Base-by-base conservation (phyloP, 192 early-diverging fungal species). In the Allomyces macrogynus region DNA sequence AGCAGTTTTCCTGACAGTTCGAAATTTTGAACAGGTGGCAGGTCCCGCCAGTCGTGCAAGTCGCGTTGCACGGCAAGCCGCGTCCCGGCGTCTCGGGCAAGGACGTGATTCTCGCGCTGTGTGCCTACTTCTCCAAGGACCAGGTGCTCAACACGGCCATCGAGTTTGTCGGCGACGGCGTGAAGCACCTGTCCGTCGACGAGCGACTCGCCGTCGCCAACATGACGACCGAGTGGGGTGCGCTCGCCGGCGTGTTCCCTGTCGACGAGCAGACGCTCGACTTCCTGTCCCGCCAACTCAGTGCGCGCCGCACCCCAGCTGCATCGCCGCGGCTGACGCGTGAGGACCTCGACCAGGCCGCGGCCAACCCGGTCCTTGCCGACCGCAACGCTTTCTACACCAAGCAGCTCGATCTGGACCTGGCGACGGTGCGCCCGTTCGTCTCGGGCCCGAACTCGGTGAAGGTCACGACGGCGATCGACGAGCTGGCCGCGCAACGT, bases 191-290 rank as follows among this genome's bases (percentile, higher is more conserved):
- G 64, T 77, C 81, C 0, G 78, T 98, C 12, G 91, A 93, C 69
- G 93, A 95, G 63, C 85, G 93, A 11, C 78, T 99, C 64, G 91
- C 95, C 61, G 91, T 99, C 67, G 84, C 93, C 68, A 99, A 99
- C 76, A 96, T 99, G 95, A 99, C 95, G 7, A 99, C 95, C 40
- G 95, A 99, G 73, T 99, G 95, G 95, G 95, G 95, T 71, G 92
- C 93, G 10, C 80, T 99, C 23, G 95, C 92, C 60, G 95, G 95
- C 43, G 81, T 99, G 10, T 99, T 99, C 73, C 88, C 91, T 4
- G 90, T 94, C 22, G 93, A 99, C 76, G 78, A 86, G 8, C 71
- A 77, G 2, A 89, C 89, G 0, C 74, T 87, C 63, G 75, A 77
- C 14, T 96, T 86, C 78, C 32, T 40, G 43, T 5, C 69, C 72